Evolutionary conservation across 495 filamentous ascomycete genomes (phyloP).

Genomic region (Bacidia gigantensis): DNA sequence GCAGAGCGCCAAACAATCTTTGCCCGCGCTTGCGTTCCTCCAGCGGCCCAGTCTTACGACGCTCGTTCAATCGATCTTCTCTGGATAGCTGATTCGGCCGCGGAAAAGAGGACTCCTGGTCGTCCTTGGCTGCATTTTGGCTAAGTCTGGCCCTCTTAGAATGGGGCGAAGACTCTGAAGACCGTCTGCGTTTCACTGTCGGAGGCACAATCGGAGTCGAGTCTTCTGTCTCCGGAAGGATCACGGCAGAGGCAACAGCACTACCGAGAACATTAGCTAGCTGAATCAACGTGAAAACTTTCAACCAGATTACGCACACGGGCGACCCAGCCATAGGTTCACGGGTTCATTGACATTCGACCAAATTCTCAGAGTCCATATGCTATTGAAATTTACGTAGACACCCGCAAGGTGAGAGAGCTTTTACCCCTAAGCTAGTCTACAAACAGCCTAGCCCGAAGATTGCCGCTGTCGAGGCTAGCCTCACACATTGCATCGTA

Average conservation of each 20-base stretch:
- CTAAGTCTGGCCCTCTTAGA: slow-evolving; percentile 43
- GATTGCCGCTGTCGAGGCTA: not conserved
- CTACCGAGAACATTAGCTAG: slow-evolving; percentile 15
- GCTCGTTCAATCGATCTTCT: slow-evolving; percentile 25
- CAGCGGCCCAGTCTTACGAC: slow-evolving; percentile 36
- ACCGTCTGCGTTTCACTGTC: slow-evolving; percentile 41
- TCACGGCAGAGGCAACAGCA: slow-evolving; percentile 51
- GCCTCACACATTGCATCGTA: not conserved
- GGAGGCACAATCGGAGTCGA: slow-evolving; percentile 22
- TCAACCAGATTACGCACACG: slow-evolving; percentile 18
- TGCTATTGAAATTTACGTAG: too few relatives aligned
- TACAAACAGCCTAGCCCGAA: too few relatives aligned
- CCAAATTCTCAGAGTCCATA: not conserved
- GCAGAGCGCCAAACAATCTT: slow-evolving; percentile 76
- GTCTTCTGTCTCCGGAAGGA: slow-evolving; percentile 40
- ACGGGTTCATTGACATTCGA: not conserved
- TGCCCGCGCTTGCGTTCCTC: slow-evolving; percentile 82
- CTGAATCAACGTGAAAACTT: slow-evolving; percentile 1
- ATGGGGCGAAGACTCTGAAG: slow-evolving; percentile 38
- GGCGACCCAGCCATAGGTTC: slow-evolving; percentile 20
- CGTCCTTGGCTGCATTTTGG: slow-evolving; percentile 20
- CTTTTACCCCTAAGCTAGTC: too few relatives aligned
- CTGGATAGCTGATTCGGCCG: slow-evolving; percentile 4
- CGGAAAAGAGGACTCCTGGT: slow-evolving; percentile 13
- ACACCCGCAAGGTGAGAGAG: too few relatives aligned